These are phyloP conservation scores for Gymnopilus dilepis DNA, from an alignment of 768 basidiomycete genomes.

Conservation along the genomic window DNA sequence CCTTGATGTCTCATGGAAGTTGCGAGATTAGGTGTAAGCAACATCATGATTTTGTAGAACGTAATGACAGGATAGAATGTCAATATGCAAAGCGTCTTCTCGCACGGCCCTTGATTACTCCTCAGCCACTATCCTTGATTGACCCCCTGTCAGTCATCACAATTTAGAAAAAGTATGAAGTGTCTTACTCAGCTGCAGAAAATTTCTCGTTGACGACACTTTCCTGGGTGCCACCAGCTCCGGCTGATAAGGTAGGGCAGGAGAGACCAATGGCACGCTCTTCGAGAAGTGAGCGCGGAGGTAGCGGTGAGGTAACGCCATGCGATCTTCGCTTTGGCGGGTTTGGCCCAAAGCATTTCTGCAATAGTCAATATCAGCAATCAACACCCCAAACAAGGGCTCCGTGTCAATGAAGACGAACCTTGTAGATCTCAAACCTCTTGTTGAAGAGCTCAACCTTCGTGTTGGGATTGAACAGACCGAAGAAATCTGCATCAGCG, in stretches of 20 bases:
- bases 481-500: constrained; percentile 45
- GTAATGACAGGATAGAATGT: no score
- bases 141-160: no score
- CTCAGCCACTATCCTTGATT: no score
- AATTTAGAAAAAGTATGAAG: no score
- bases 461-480: constrained; percentile 40
- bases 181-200: constrained; percentile 10
- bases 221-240: not conserved
- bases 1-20: no score
- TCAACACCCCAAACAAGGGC: constrained; percentile 10
- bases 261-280: constrained; percentile 12
- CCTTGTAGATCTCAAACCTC: constrained; percentile 45
- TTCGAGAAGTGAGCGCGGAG: not conserved
- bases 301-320: not conserved
- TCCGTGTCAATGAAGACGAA: constrained; percentile 12
- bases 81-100: no score
- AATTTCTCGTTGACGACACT: constrained; percentile 16
- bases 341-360: constrained; percentile 20
- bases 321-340: constrained; percentile 11
- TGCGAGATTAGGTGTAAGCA: no score
- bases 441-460: constrained; percentile 40
- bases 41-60: no score
- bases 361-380: not conserved
- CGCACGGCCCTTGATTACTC: no score
- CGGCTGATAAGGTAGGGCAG: constrained; percentile 6